A percentile compares a stretch with the other conserved stretches of the same genome.
Conservation (phyloP, 495 filamentous ascomycete genomes). For the Cercophora scortea region DNA sequence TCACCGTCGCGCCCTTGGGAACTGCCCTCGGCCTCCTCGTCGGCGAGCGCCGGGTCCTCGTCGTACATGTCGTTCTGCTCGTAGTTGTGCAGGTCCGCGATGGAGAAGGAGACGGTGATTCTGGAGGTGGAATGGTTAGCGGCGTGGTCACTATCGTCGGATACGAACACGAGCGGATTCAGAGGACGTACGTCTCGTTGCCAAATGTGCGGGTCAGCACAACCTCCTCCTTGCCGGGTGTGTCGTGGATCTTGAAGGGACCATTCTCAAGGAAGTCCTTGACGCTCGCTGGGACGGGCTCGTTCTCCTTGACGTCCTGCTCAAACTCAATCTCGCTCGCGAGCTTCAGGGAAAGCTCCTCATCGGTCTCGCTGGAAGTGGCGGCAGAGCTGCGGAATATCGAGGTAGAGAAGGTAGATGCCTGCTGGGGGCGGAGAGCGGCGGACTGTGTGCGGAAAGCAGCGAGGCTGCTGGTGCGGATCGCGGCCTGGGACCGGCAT, state of each 20-base stretch:
- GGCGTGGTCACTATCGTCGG: neutral
- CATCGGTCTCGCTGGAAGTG: conserved; percentile 45
- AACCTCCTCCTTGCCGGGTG: conserved; percentile 78
- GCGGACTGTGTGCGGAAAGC: conserved; percentile 19
- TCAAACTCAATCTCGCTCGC: conserved; percentile 67
- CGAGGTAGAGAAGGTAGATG: conserved; percentile 69
- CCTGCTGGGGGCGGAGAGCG: conserved; percentile 43
- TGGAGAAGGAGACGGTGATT: conserved; percentile 88
- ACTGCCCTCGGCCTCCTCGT: conserved; percentile 49
- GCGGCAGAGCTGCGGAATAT: conserved; percentile 39
- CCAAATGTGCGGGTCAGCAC: conserved; percentile 72
- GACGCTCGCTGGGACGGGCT: conserved; percentile 52
- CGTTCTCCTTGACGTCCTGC: conserved; percentile 47
- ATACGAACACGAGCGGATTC: neutral
- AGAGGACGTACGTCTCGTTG: conserved; percentile 67
- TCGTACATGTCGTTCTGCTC: conserved; percentile 34
- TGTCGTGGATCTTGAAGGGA: conserved; percentile 67
- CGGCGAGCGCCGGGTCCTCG: conserved; percentile 59
- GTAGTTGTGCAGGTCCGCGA: conserved; percentile 76
- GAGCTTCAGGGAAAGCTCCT: conserved; percentile 71
- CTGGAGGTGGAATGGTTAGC: conserved; percentile 36
- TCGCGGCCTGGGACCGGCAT: conserved; percentile 32
- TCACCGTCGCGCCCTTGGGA: conserved; percentile 39
- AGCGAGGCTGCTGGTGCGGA: conserved; percentile 16
- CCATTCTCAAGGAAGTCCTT: conserved; percentile 68